Percentiles rank a stretch among this genome's conserved stretches.
phyloP scores from a whole-genome alignment of 345 rosid genomes.

The Gossypium raimondii region DNA sequence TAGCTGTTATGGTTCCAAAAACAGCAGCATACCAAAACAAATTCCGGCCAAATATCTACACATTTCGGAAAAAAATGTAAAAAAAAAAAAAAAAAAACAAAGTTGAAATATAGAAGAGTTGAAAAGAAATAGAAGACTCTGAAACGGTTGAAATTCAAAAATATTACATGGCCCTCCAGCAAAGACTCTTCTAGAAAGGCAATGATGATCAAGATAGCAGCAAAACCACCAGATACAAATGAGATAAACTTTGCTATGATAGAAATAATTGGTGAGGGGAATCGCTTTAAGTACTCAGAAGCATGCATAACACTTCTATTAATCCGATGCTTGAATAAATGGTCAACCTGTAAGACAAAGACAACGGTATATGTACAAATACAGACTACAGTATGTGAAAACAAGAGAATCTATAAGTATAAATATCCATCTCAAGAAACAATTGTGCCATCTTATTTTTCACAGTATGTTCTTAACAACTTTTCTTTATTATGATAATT shows the following conservation, averaged over 20 bases:
- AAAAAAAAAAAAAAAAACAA: slow-evolving; percentile 11
- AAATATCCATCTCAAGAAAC: not conserved
- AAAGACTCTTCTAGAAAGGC: slow-evolving; percentile 97
- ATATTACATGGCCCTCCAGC: slow-evolving; percentile 90
- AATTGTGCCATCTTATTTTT: not conserved
- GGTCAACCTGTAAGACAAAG: slow-evolving; percentile 69
- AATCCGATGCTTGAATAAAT: slow-evolving; percentile 95
- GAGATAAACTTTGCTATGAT: slow-evolving; percentile 88
- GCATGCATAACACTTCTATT: slow-evolving; percentile 80
- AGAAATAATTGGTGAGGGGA: slow-evolving; percentile 83
- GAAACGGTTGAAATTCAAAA: slow-evolving; percentile 16
- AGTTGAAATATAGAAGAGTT: slow-evolving; percentile 2
- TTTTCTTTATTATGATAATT: not conserved
- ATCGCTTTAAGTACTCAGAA: slow-evolving; percentile 80
- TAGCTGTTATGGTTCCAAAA: slow-evolving; percentile 93
- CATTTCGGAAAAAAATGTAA: slow-evolving; percentile 9
- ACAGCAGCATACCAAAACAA: slow-evolving; percentile 98
- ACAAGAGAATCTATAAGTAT: not conserved
- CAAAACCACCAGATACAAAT: slow-evolving; percentile 95
- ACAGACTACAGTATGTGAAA: not conserved
- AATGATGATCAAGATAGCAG: slow-evolving; percentile 88
- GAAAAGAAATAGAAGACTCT: slow-evolving; percentile 27
- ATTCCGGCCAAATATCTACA: slow-evolving; percentile 95
- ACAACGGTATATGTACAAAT: slow-evolving; percentile 14
- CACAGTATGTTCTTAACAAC: not conserved